phyloP scores from a whole-genome alignment of 192 early-diverging fungal species.

The Backusella westeae region DNA sequence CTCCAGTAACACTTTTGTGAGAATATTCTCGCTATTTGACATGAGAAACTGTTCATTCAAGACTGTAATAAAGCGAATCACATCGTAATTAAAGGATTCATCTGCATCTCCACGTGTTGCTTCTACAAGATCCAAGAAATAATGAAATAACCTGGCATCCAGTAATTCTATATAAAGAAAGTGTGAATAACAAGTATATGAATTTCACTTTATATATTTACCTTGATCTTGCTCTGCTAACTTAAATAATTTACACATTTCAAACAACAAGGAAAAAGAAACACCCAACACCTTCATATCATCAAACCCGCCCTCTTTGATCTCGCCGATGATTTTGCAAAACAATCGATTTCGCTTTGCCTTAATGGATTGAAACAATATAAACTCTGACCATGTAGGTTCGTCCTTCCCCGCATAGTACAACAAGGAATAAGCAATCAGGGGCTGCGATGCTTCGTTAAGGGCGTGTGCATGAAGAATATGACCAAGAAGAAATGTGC shows the following conservation, averaged over 20 bases:
- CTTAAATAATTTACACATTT: conserved; percentile 59
- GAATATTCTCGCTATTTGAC: conserved; percentile 45
- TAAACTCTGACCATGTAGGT: conserved; percentile 40
- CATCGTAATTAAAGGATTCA: conserved; percentile 52
- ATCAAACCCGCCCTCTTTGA: conserved; percentile 19
- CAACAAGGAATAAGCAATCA: conserved; percentile 43
- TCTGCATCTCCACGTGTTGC: conserved; percentile 50
- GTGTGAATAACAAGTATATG: background rate
- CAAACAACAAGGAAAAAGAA: conserved; percentile 52
- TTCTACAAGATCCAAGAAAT: conserved; percentile 60
- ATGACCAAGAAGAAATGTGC: conserved; percentile 29
- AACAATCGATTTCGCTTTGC: conserved; percentile 33
- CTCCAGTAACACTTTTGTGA: conserved; percentile 46
- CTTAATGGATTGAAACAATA: conserved; percentile 20
- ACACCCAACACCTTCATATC: conserved; percentile 38
- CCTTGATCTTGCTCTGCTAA: conserved; percentile 50
- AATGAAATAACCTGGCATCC: conserved; percentile 44
- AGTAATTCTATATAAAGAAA: conserved; percentile 42
- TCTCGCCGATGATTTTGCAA: conserved; percentile 50
- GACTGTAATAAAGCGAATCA: conserved; percentile 54
- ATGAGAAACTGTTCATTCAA: conserved; percentile 73
- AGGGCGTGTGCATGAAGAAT: conserved; percentile 31
- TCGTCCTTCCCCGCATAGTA: conserved; percentile 48
- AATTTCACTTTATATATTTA: conserved; percentile 12
- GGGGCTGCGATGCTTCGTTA: conserved; percentile 29